A percentile compares a stretch with the other conserved stretches of the same genome.
These are phyloP conservation scores for Sporisorium exsertum DNA, from an alignment of 1,284 basidiomycete genomes.

Conservation along the genomic window DNA sequence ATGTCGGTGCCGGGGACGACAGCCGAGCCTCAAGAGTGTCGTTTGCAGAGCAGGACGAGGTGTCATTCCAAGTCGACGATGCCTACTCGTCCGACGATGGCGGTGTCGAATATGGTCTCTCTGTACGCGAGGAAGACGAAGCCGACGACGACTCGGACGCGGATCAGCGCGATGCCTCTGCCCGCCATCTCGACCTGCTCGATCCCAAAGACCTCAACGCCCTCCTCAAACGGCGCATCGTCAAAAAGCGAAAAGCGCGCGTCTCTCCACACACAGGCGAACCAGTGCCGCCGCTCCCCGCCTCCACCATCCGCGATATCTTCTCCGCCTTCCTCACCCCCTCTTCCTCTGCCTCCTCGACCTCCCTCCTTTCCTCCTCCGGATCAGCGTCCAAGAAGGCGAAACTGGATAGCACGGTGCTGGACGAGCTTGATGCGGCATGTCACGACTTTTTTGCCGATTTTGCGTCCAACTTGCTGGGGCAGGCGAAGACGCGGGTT, in stretches of 20 bases:
- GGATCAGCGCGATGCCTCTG: conserved; percentile 19
- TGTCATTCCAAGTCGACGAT: conserved; percentile 38
- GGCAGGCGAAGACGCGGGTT: conserved; percentile 22
- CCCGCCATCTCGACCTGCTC: conserved; percentile 26
- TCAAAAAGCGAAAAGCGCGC: conserved; percentile 46
- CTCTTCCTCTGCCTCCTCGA: conserved; percentile 1
- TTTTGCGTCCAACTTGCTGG: conserved; percentile 24
- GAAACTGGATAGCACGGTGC: conserved; percentile 32
- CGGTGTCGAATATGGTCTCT: conserved; percentile 28
- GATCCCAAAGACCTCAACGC: conserved; percentile 46
- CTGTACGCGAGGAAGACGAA: conserved; percentile 17
- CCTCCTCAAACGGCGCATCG: conserved; percentile 43
- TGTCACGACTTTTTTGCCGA: conserved; percentile 45
- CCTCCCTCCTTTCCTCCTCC: conserved; percentile 17
- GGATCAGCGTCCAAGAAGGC: conserved; percentile 9
- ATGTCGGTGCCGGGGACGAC: conserved; percentile 9
- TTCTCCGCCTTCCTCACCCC: conserved; percentile 44
- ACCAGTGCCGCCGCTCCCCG: conserved; percentile 33
- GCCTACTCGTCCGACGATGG: conserved; percentile 40
- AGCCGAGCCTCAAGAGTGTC: conserved; percentile 28
- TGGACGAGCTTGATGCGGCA: conserved; percentile 43
- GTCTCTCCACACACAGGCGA: conserved; percentile 32
- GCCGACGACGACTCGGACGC: conserved; percentile 26
- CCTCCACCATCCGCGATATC: conserved; percentile 41
- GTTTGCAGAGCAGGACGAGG: conserved; percentile 32